A percentile compares a stretch with the other conserved stretches of the same genome.
Conservation (phyloP, 2,329 filamentous ascomycete species). For the Xylaria sp. region DNA sequence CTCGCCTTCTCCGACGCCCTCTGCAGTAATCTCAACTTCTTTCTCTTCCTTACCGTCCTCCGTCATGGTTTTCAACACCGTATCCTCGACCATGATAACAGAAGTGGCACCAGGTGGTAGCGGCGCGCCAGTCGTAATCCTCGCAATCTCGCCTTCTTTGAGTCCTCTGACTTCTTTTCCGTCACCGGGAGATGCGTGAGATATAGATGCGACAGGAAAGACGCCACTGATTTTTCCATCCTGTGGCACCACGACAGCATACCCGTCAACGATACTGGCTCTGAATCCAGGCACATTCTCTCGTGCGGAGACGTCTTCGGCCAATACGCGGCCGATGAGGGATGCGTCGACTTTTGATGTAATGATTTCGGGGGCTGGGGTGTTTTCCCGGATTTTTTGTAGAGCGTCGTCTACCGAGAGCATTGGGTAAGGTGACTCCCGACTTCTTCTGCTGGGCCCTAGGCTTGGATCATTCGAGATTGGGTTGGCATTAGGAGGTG, state of each 20-base stretch:
- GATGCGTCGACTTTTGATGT: conserved; percentile 69
- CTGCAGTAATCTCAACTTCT: conserved; percentile 85
- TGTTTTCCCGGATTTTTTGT: conserved; percentile 74
- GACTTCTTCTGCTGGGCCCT: conserved; percentile 75
- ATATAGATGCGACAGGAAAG: conserved; percentile 87
- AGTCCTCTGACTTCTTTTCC: conserved; percentile 64
- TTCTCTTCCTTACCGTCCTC: conserved; percentile 86
- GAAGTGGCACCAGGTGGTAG: conserved; percentile 88
- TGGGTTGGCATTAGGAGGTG: conserved; percentile 66
- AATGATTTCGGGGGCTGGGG: conserved; percentile 69
- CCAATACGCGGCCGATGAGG: conserved; percentile 81
- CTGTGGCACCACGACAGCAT: conserved; percentile 78
- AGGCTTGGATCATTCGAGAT: conserved; percentile 70
- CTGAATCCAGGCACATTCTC: conserved; percentile 93
- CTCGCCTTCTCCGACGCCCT: conserved; percentile 78
- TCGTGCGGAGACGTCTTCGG: conserved; percentile 79
- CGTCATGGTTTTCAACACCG: conserved; percentile 76
- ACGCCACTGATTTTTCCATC: conserved; percentile 75
- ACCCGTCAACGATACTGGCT: conserved; percentile 97
- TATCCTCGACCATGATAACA: conserved; percentile 98
- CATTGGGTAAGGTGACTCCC: conserved; percentile 93
- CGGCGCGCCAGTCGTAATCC: conserved; percentile 95
- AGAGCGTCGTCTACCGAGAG: conserved; percentile 85
- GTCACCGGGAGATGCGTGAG: conserved; percentile 79
- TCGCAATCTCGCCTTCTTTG: conserved; percentile 78